A percentile compares a stretch with the other conserved stretches of the same genome.
Conservation (phyloP, 495 filamentous ascomycete genomes). For the Cercophora sp. region DNA sequence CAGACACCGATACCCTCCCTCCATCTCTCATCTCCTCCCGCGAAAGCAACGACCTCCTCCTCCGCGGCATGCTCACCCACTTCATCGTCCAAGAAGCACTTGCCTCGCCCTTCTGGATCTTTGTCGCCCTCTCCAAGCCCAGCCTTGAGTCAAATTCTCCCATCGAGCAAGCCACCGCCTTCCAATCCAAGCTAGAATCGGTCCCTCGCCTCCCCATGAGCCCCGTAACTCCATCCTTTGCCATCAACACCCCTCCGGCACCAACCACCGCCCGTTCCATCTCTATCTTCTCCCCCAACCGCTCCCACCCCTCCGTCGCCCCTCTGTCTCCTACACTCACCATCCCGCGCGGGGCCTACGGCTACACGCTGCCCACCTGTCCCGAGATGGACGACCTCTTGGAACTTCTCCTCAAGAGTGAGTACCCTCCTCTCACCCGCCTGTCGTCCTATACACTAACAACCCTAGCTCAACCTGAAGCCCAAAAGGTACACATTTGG, state of each 20-base stretch:
- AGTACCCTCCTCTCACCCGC: neutral
- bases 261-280: slow-evolving; percentile 3
- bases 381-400: slow-evolving; percentile 17
- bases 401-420: slow-evolving; percentile 11
- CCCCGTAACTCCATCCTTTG: neutral
- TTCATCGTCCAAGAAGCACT: slow-evolving; percentile 11
- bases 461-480: slow-evolving; percentile 10
- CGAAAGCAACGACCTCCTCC: neutral
- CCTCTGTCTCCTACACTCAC: neutral
- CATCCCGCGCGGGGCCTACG: neutral
- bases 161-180: neutral
- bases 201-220: slow-evolving; percentile 3
- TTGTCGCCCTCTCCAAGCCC: slow-evolving; percentile 6
- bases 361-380: slow-evolving; percentile 4
- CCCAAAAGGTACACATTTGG: slow-evolving; percentile 7
- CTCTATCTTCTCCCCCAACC: slow-evolving; percentile 7
- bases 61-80: slow-evolving; percentile 13
- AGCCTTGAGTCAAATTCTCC: neutral
- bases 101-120: slow-evolving; percentile 14
- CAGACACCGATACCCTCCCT: neutral
- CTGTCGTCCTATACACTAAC: neutral
- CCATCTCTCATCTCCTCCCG: neutral
- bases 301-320: slow-evolving; percentile 7
- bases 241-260: neutral
- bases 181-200: neutral